Evolutionary conservation across 2,329 filamentous ascomycete genomes (phyloP), one percentile per base, ranked within the genome.

Genomic region (Ophiostoma ulmi): DNA sequence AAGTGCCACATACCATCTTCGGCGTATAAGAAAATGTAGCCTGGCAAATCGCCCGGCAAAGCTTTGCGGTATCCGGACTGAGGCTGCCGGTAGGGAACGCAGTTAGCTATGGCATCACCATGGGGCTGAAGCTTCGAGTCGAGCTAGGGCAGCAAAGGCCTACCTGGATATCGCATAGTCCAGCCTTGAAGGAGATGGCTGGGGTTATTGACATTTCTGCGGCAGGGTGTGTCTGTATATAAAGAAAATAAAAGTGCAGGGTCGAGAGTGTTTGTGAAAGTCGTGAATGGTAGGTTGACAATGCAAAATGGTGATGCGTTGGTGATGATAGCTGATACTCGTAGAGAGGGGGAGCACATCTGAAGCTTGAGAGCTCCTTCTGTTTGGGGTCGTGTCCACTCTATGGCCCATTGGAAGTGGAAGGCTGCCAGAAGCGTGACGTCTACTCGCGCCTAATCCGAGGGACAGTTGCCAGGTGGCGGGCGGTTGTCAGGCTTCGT

Each of bases 171-270:
- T 95, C 89, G 82, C 94, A 98, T 80, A 87, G 88, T 80, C 94
- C 94, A 74, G 94, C 94, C 86, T 97, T 97, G 87, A 98, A 98
- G 20, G 93, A 97, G 79, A 98, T 94, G 78, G 97, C 87, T 41
- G 94, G 93, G 75, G 86, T 80, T 80, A 92, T 89, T 73, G 94
- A 92, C 93, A 97, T 97, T 74, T 31, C 72, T 73, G 44, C 41
- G 36, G 20, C 22, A 36, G 17, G 17, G 31, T 38, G 14, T 36
- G 17, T 20, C 7, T 39, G 63, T 65, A 36, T n/a, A 10, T 35
- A 39, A 35, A 36, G 68, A 41, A 48, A 35, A 41, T 48, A 1
- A 44, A 7, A 52, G 31, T n/a, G 39, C 22, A 8, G 35, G 2
- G 39, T 36, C 26, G 14, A 14, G 7, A 11, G 36, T 6, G n/a